A percentile compares a stretch with the other conserved stretches of the same genome.
Conservation (phyloP, 306 rosid genomes). For the Begonia loranthoides region DNA sequence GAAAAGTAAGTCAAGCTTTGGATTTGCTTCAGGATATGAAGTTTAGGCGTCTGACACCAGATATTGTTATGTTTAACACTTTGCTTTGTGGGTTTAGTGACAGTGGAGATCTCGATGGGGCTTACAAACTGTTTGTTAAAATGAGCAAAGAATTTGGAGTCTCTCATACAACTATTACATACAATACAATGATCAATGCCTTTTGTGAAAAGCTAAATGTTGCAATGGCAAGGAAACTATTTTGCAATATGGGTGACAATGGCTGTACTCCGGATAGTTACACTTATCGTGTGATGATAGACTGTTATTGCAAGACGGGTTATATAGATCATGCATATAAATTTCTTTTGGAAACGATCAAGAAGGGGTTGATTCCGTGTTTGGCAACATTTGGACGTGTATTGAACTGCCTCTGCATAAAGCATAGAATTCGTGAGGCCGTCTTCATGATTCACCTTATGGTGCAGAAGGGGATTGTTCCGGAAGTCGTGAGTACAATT, state of each 20-base stretch:
- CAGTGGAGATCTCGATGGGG: slow-evolving; percentile 61
- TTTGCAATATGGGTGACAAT: slow-evolving; percentile 40
- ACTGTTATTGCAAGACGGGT: slow-evolving; percentile 68
- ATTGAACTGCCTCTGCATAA: slow-evolving; percentile 62
- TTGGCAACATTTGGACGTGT: slow-evolving; percentile 61
- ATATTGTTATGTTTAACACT: slow-evolving; percentile 55
- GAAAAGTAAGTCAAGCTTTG: slow-evolving; percentile 46
- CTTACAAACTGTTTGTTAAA: slow-evolving; percentile 44
- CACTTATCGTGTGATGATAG: slow-evolving; percentile 69
- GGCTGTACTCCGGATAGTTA: slow-evolving; percentile 48
- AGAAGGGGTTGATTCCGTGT: slow-evolving; percentile 54
- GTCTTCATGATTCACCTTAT: slow-evolving; percentile 61
- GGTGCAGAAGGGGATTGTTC: slow-evolving; percentile 63
- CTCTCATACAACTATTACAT: slow-evolving; percentile 53
- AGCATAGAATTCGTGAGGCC: slow-evolving; percentile 53
- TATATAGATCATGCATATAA: slow-evolving; percentile 40
- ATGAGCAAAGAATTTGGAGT: slow-evolving; percentile 28
- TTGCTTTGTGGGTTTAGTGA: slow-evolving; percentile 51
- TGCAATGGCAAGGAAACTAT: slow-evolving; percentile 40
- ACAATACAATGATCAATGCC: slow-evolving; percentile 56
- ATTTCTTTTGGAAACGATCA: slow-evolving; percentile 43
- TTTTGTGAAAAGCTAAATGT: slow-evolving; percentile 56
- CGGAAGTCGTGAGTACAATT: slow-evolving; percentile 59
- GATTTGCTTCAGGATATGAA: slow-evolving; percentile 48
- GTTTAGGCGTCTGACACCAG: slow-evolving; percentile 47